phyloP scores from a whole-genome alignment of 2,329 filamentous ascomycete species.

The Paraconiothyrium brasiliense region DNA sequence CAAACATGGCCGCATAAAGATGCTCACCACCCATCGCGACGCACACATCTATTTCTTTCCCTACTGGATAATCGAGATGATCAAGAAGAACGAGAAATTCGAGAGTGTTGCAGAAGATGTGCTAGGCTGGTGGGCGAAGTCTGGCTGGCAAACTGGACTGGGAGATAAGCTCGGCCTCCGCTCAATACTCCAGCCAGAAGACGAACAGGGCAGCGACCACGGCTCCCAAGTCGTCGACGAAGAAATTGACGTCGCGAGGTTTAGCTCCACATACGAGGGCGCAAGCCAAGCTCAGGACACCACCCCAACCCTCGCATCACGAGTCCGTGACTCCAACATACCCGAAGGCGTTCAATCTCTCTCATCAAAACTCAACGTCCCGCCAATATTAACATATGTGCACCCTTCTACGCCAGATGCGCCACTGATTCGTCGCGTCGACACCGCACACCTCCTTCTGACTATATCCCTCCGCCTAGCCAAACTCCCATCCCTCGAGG shows the following conservation, averaged over 20 bases:
- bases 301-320: conserved; percentile 44
- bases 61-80: conserved; percentile 87
- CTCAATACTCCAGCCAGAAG: conserved; percentile 67
- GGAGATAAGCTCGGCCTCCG: conserved; percentile 78
- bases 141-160: conserved; percentile 86
- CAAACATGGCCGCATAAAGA: conserved; percentile 77
- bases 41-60: conserved; percentile 96
- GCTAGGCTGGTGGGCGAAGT: conserved; percentile 94
- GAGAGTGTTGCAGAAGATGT: conserved; percentile 92
- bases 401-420: conserved; percentile 68
- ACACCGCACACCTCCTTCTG: conserved; percentile 84
- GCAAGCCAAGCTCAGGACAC: conserved; percentile 21
- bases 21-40: conserved; percentile 86
- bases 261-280: conserved; percentile 59
- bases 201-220: conserved; percentile 51
- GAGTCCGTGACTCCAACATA: conserved; percentile 44
- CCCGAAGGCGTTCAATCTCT: conserved; percentile 39
- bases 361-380: conserved; percentile 61
- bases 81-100: conserved; percentile 79
- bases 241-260: conserved; percentile 62
- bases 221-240: conserved; percentile 56
- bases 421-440: conserved; percentile 84
- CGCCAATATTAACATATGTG: conserved; percentile 83
- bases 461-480: conserved; percentile 85
- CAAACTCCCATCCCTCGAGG: conserved; percentile 78